Evolutionary conservation across 495 filamentous ascomycete species (phyloP), one percentile per base, ranked within the genome.

Genomic region (Hypoxylon lenormandii): DNA sequence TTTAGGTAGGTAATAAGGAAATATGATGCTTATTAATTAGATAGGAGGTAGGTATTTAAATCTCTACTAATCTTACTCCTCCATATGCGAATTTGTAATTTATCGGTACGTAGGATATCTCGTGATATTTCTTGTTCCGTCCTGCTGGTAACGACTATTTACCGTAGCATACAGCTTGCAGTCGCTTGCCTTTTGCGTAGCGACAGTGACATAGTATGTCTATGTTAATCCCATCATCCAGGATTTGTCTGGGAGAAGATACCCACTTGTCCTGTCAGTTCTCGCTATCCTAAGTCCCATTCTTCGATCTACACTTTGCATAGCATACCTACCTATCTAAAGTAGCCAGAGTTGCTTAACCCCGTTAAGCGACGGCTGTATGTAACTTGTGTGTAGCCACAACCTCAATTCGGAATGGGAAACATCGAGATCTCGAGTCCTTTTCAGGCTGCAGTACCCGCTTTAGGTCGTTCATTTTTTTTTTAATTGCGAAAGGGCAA

Each of bases 191-290:
- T 51, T 47, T 30, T 19, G 50, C 28, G 40, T 60, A 45, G 54
- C 22, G 56, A 52, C 40, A 42, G 40, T 50, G 38, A 16, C 54
- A 59, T 36, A 42, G 13, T 49, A 53, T 11, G 33, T n/a, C n/a
- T n/a, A n/a, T 48, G 18, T 38, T 62, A 37, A 57, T 51, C 58
- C 46, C 50, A 56, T 57, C 37, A 56, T 42, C 40, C 15, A 62
- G 40, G 66, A 54, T 52, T 60, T 43, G 16, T 42, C 26, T 21
- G 52, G 38, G 22, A 28, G 22, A 16, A 43, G 16, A 59, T 70
- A 70, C 66, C 66, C 66, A 64, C 66, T 70, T 70, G 54, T 70
- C 55, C 54, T 64, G 66, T 64, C 66, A 70, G 55, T 64, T 60
- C 42, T 64, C 66, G 52, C 40, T 50, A 26, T 64, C 55, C 59